phyloP scores from a whole-genome alignment of 306 rosid species.

The Dryas octopetala region DNA sequence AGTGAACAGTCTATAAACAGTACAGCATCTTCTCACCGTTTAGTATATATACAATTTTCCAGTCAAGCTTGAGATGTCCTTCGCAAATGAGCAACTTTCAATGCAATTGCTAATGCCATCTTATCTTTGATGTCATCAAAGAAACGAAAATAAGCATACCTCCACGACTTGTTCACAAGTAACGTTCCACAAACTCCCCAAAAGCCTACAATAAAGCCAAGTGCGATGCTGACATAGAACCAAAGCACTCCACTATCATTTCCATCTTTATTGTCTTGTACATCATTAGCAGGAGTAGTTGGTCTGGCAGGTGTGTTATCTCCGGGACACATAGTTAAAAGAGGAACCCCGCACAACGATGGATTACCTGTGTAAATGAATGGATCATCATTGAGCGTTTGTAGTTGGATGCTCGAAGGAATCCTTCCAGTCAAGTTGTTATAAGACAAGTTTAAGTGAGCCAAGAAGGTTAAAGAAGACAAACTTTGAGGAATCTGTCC shows the following conservation, averaged over 20 bases:
- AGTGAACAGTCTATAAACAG: too few species aligned
- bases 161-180: not conserved
- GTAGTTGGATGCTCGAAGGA: slow-evolving; percentile 4
- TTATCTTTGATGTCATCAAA: not conserved
- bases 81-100: not conserved
- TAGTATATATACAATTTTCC: too few species aligned
- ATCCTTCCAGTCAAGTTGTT: slow-evolving; percentile 21
- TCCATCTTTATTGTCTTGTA: not conserved
- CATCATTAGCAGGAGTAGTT: not conserved
- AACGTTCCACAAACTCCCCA: slow-evolving; percentile 4
- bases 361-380: slow-evolving; percentile 11
- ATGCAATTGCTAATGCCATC: not conserved
- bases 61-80: not conserved
- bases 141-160: not conserved
- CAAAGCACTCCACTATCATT: not conserved
- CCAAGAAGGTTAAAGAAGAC: slow-evolving; percentile 6
- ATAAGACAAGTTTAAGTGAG: slow-evolving; percentile 10
- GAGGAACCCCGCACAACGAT: slow-evolving; percentile 1
- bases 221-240: not conserved
- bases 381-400: not conserved
- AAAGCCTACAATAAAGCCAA: slow-evolving; percentile 10
- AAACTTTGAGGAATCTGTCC: slow-evolving; percentile 15
- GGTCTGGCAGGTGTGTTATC: not conserved
- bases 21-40: too few species aligned
- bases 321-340: not conserved